phyloP scores from a whole-genome alignment of 108 stramenopile genomes.

The Pseudonitzschia delicatissima region DNA sequence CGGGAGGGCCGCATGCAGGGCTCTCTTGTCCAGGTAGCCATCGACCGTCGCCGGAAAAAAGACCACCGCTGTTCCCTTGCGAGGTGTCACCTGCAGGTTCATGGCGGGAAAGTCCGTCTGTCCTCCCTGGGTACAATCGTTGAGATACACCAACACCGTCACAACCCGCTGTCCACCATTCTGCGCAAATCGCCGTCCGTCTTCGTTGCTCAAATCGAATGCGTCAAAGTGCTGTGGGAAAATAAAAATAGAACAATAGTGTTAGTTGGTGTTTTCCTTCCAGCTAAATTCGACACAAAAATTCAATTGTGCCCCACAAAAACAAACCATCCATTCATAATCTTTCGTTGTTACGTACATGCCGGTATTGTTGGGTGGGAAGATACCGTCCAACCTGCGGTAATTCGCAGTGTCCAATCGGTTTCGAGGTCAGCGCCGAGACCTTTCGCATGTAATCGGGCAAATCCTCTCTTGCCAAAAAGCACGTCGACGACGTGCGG shows the following conservation, averaged over 20 bases:
- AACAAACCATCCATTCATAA: background rate
- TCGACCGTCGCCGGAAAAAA: constrained; percentile 96
- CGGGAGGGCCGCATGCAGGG: constrained; percentile 88
- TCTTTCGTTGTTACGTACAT: constrained; percentile 21
- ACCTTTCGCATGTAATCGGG: constrained; percentile 81
- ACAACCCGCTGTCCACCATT: constrained; percentile 93
- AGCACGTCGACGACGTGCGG: constrained; percentile 81
- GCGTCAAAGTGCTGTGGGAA: constrained; percentile 75
- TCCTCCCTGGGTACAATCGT: constrained; percentile 86
- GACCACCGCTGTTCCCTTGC: constrained; percentile 83
- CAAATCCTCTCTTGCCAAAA: constrained; percentile 80
- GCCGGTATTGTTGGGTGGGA: constrained; percentile 78
- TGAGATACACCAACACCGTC: constrained; percentile 96
- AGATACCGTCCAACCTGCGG: constrained; percentile 92
- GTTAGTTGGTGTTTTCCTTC: background rate
- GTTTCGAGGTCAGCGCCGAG: constrained; percentile 75
- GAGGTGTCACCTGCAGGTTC: constrained; percentile 74
- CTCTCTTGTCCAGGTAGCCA: constrained; percentile 83
- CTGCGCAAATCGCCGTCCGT: constrained; percentile 74
- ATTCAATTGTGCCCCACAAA: background rate
- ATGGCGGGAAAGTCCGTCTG: constrained; percentile 86
- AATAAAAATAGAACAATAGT: constrained; percentile 10
- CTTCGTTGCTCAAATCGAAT: constrained; percentile 80
- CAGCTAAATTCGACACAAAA: background rate
- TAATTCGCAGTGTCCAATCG: constrained; percentile 81